phyloP scores from a whole-genome alignment of 139 green algal genomes.

The Micractinium conductrix region DNA sequence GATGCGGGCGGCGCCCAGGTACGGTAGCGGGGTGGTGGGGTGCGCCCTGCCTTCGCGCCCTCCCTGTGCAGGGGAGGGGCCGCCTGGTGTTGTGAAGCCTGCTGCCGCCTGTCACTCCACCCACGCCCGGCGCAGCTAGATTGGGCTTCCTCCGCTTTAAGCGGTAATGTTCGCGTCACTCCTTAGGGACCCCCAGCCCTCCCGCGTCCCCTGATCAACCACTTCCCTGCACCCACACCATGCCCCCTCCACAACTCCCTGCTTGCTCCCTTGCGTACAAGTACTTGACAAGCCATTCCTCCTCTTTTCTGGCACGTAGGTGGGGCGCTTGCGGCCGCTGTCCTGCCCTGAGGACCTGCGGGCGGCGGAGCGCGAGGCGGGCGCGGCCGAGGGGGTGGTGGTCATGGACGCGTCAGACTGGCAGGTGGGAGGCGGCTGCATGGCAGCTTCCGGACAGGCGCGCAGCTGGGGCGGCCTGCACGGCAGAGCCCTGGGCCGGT shows the following conservation, averaged over 20 bases:
- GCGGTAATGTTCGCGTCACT: background rate
- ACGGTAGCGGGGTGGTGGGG: background rate
- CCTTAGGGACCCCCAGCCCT: background rate
- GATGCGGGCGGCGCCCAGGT: background rate
- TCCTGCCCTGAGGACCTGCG: constrained; percentile 2
- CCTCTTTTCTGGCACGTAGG: background rate
- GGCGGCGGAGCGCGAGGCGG: constrained; percentile 18
- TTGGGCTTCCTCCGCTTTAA: background rate
- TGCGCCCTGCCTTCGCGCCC: background rate
- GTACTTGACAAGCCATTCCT: background rate
- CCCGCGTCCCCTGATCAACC: background rate
- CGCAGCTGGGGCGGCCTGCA: background rate
- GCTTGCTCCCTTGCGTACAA: no score
- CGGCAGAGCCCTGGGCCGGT: no score
- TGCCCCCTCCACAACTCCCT: no score
- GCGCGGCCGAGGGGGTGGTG: background rate
- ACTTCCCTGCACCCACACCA: no score
- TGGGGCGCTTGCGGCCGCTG: constrained; percentile 13
- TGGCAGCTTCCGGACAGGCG: no score
- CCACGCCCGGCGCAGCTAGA: background rate
- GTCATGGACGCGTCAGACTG: constrained; percentile 25
- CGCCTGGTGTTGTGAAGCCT: background rate
- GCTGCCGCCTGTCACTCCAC: background rate
- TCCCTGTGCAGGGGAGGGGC: background rate
- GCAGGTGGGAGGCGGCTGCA: background rate